A percentile compares a stretch with the other conserved stretches of the same genome.
phyloP scores from a whole-genome alignment of 2,329 filamentous ascomycete species.

The Ambrosiella beaveri region DNA sequence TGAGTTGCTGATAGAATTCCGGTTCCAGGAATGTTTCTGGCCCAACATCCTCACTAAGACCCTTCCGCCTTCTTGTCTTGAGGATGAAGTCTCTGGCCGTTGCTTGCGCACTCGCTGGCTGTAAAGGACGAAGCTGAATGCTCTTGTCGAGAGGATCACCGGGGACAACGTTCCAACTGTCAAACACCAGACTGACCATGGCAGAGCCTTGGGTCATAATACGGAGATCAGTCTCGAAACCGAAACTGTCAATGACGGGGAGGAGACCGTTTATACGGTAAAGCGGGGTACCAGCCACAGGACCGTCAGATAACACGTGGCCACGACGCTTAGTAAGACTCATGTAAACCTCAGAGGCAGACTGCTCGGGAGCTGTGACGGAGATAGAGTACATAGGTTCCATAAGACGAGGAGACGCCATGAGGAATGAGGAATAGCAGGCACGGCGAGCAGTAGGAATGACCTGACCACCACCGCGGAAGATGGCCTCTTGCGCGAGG shows the following conservation, averaged over 20 bases:
- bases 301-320: constrained; percentile 85
- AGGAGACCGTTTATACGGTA: constrained; percentile 83
- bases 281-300: constrained; percentile 82
- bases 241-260: constrained; percentile 92
- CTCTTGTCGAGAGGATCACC: constrained; percentile 87
- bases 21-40: constrained; percentile 94
- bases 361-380: constrained; percentile 82
- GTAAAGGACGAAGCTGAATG: constrained; percentile 63
- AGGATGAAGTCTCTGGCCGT: constrained; percentile 91
- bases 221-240: constrained; percentile 90
- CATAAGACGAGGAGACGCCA: constrained; percentile 92
- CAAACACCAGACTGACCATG: constrained; percentile 81
- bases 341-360: constrained; percentile 78
- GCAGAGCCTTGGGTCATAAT: constrained; percentile 92
- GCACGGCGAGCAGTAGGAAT: constrained; percentile 87
- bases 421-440: constrained; percentile 90
- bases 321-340: constrained; percentile 75
- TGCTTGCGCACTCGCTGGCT: constrained; percentile 73
- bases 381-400: constrained; percentile 86
- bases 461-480: constrained; percentile 87
- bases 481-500: constrained; percentile 78
- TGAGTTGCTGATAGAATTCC: constrained; percentile 74
- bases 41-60: constrained; percentile 83
- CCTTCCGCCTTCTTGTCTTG: constrained; percentile 87
- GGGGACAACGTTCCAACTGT: constrained; percentile 88